Conservation (phyloP, 192 early-diverging fungal species). For the Coemansia nantahalensis region DNA sequence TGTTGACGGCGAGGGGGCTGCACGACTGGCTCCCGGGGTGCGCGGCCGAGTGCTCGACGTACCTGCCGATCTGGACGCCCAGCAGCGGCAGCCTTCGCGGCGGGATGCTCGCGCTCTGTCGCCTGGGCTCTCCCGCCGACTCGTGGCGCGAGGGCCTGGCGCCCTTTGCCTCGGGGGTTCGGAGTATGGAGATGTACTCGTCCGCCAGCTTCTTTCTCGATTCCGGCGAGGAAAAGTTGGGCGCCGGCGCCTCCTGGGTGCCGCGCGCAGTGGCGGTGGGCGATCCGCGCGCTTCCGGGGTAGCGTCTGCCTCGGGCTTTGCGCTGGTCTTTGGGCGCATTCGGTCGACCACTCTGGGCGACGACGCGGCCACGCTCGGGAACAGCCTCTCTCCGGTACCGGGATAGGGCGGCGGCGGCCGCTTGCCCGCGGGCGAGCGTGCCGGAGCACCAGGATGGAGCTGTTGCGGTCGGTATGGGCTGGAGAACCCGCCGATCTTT, state of each 20-base stretch:
- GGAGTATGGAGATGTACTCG: no score
- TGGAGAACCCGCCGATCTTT: slow-evolving; percentile 14
- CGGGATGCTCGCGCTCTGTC: slow-evolving; percentile 2
- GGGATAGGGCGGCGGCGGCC: no score
- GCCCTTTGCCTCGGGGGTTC: no score
- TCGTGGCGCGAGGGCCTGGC: no score
- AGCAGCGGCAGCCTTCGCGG: slow-evolving; percentile 9
- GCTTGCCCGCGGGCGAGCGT: no score
- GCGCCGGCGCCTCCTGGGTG: no score
- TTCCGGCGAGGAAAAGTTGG: not conserved
- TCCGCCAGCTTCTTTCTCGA: not conserved
- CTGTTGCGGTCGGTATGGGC: not conserved
- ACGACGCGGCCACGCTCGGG: not conserved
- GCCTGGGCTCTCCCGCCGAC: not conserved
- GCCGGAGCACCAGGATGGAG: not conserved
- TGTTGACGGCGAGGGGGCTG: slow-evolving; percentile 6
- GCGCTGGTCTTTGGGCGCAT: slow-evolving; percentile 10
- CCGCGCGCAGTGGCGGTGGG: no score
- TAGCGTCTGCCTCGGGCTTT: not conserved
- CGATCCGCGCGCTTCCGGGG: not conserved
- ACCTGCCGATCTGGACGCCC: slow-evolving; percentile 32
- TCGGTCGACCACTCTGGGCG: slow-evolving; percentile 10
- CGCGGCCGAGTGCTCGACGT: slow-evolving; percentile 6
- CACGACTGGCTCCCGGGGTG: not conserved
- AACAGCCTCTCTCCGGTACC: slow-evolving; percentile 1